Base-by-base conservation (phyloP, 768 basidiomycete species). In the Pleurotus sapidus region DNA sequence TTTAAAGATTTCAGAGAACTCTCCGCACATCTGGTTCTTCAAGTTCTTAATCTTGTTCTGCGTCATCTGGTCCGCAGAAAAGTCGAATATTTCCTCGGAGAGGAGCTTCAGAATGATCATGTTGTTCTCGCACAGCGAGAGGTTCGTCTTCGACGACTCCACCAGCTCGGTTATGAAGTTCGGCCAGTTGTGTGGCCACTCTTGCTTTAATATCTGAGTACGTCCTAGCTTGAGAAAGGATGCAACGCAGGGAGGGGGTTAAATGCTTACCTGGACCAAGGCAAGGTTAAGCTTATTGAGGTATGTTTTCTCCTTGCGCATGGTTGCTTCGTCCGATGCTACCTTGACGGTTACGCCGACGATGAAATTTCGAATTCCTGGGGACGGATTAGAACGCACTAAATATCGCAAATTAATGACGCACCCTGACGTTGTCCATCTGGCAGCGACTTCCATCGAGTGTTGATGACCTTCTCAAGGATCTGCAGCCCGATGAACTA, bases 171-270 rank as follows among this genome's bases (percentile, higher is more conserved):
- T 87, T 65, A 98, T 97, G 78, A 98, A 98, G 17, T 83, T 91
- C 30, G 96, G 95, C 97, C 97, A 99, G 67, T 97, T 95, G 70
- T 97, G 93, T 18, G 96, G 96, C 97, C 97, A 99, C 71, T 98
- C 97, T 78, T 98, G 97, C 74, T 98, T 99, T 61, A 99, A 77
- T 59, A 99, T 97, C 30, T 34, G 30, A 34, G 30, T 34, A 34
- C 30, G 9, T 34, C 9, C 30, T 11, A 11, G 30, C 9, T 34
- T 34, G 30, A 34, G 30, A 34, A 34, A 9, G 9, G 30, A 8
- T 8, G 4, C 9, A 34, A 34, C 11, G 30, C 11, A 11, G 30
- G 30, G 30, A 34, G 30, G 30, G 30, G 30, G 11, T 8, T 34
- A 34, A 34, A 34, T 2, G 30, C 9, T 34, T 34, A 34, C 30